phyloP scores from a whole-genome alignment of 129 eudicot species.

The Tagetes patula region DNA sequence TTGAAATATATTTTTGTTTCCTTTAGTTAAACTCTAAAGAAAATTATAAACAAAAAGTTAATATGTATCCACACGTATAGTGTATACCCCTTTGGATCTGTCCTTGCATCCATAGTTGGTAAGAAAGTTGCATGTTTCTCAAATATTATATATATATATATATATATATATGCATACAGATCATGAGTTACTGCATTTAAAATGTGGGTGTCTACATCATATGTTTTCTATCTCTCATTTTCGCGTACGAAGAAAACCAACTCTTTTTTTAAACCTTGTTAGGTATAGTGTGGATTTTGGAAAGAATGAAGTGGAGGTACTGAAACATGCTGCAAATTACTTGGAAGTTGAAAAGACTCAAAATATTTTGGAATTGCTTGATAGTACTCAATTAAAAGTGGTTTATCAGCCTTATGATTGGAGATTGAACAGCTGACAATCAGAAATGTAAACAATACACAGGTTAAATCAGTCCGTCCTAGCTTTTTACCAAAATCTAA shows the following conservation, averaged over 20 bases:
- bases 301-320: conserved; percentile 60
- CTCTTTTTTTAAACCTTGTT: conserved; percentile 13
- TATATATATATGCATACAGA: not conserved
- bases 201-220: not conserved
- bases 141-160: too few relatives aligned
- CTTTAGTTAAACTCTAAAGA: too few relatives aligned
- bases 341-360: conserved; percentile 44
- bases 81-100: too few relatives aligned
- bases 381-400: conserved; percentile 52
- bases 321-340: conserved; percentile 72
- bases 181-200: not conserved
- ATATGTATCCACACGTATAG: too few relatives aligned
- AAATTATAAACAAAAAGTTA: too few relatives aligned
- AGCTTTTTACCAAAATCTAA: not conserved
- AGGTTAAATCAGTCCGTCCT: conserved; percentile 13
- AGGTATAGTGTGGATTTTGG: conserved; percentile 81
- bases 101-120: too few relatives aligned
- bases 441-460: conserved; percentile 20
- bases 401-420: conserved; percentile 68
- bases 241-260: not conserved
- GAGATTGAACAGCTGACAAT: conserved; percentile 55
- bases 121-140: too few relatives aligned
- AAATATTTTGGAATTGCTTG: conserved; percentile 54
- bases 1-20: not conserved
- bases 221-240: not conserved